These are phyloP conservation scores for Botrytis cinerea DNA, from an alignment of 2,329 filamentous ascomycete species.

Conservation along the genomic window DNA sequence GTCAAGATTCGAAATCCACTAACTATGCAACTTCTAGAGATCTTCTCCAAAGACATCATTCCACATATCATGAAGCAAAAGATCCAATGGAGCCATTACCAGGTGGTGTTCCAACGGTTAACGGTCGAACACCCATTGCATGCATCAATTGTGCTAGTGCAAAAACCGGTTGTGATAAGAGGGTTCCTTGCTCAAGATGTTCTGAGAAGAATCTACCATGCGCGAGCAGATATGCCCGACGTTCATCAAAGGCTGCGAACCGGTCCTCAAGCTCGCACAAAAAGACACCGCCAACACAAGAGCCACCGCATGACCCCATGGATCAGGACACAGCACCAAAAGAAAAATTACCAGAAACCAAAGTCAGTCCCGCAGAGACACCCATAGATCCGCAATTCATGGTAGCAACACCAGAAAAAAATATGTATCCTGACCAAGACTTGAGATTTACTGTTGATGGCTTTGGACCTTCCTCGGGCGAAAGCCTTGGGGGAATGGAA, in stretches of 20 bases:
- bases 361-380: not conserved
- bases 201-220: constrained; percentile 52
- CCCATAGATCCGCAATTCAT: constrained; percentile 13
- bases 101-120: constrained; percentile 48
- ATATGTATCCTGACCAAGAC: constrained; percentile 13
- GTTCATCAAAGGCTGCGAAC: constrained; percentile 49
- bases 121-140: constrained; percentile 49
- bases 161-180: constrained; percentile 55
- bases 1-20: constrained; percentile 27
- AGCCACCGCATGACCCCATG: constrained; percentile 23
- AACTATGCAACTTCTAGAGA: constrained; percentile 45
- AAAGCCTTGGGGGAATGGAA: constrained; percentile 13
- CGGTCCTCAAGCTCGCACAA: constrained; percentile 21
- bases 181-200: constrained; percentile 52
- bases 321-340: constrained; percentile 20
- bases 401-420: constrained; percentile 13
- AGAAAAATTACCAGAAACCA: constrained; percentile 4
- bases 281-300: constrained; percentile 18
- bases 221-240: constrained; percentile 52
- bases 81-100: constrained; percentile 49
- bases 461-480: constrained; percentile 19
- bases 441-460: constrained; percentile 13
- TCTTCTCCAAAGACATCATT: constrained; percentile 53
- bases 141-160: constrained; percentile 53
- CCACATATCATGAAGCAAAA: constrained; percentile 53